phyloP scores from a whole-genome alignment of 257 asterid species.

The Schizonepeta tenuifolia region DNA sequence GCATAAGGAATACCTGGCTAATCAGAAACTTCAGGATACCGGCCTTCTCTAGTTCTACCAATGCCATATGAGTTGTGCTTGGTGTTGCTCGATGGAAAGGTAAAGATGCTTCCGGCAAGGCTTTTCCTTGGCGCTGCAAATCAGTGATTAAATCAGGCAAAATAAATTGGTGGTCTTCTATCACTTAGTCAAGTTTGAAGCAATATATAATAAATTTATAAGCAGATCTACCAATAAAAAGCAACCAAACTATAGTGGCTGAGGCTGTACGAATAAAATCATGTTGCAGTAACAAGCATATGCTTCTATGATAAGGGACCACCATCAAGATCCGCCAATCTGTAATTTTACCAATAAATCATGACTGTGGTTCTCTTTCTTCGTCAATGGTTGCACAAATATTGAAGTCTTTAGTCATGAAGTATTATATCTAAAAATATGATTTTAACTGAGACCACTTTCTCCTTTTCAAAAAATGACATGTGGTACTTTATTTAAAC shows the following conservation, averaged over 20 bases:
- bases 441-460: too few relatives aligned
- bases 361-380: slow-evolving; percentile 1
- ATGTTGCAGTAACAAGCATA: slow-evolving; percentile 1
- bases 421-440: too few relatives aligned
- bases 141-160: slow-evolving; percentile 30
- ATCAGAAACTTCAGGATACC: slow-evolving; percentile 84
- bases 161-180: not conserved
- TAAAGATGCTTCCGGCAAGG: slow-evolving; percentile 90
- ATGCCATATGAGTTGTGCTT: slow-evolving; percentile 90
- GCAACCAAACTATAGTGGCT: slow-evolving; percentile 13
- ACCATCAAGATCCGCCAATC: too few relatives aligned
- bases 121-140: slow-evolving; percentile 86
- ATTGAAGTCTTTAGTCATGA: not conserved
- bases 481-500: not conserved
- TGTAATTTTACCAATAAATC: not conserved
- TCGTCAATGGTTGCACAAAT: slow-evolving; percentile 20
- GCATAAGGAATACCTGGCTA: slow-evolving; percentile 70
- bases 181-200: slow-evolving; percentile 13
- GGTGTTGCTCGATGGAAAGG: slow-evolving; percentile 98
- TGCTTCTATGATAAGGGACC: not conserved
- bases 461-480: not conserved
- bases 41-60: slow-evolving; percentile 87
- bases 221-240: slow-evolving; percentile 7
- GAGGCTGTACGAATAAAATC: slow-evolving; percentile 2
- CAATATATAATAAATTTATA: slow-evolving; percentile 5